These are phyloP conservation scores for Aspergillus transmontanensis DNA, from an alignment of 2,329 filamentous ascomycete genomes.

Conservation along the genomic window DNA sequence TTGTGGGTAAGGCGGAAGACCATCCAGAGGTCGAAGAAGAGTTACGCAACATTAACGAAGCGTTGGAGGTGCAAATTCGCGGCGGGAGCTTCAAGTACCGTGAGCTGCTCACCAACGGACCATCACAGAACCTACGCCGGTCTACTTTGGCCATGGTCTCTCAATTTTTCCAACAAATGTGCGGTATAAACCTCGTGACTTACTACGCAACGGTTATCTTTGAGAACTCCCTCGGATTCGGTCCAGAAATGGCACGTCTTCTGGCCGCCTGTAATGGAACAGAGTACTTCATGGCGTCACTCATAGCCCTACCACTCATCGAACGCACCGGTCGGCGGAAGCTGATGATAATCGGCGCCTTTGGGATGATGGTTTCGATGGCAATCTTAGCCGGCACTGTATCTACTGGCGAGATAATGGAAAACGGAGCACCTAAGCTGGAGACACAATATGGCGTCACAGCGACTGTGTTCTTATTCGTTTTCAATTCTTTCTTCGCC, in stretches of 20 bases:
- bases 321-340: constrained; percentile 44
- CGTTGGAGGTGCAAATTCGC: constrained; percentile 5
- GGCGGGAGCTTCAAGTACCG: constrained; percentile 15
- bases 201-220: constrained; percentile 27
- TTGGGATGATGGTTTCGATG: constrained; percentile 11
- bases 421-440: constrained; percentile 4
- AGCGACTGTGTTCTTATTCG: constrained; percentile 51
- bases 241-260: constrained; percentile 6
- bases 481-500: constrained; percentile 68
- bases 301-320: constrained; percentile 25
- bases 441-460: constrained; percentile 8
- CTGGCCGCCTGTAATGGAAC: constrained; percentile 29
- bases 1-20: constrained; percentile 39
- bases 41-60: constrained; percentile 14
- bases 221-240: constrained; percentile 11
- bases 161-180: constrained; percentile 33
- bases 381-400: constrained; percentile 4
- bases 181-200: constrained; percentile 34
- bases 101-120: constrained; percentile 14
- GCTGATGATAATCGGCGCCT: constrained; percentile 31
- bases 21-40: constrained; percentile 42
- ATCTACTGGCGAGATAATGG: not conserved
- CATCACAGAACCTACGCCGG: constrained; percentile 22
- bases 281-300: constrained; percentile 25
- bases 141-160: constrained; percentile 27